Evolutionary conservation across 352 stramenopile genomes (phyloP), one percentile per base, ranked within the genome.

Genomic region (Globisporangium emineosum): DNA sequence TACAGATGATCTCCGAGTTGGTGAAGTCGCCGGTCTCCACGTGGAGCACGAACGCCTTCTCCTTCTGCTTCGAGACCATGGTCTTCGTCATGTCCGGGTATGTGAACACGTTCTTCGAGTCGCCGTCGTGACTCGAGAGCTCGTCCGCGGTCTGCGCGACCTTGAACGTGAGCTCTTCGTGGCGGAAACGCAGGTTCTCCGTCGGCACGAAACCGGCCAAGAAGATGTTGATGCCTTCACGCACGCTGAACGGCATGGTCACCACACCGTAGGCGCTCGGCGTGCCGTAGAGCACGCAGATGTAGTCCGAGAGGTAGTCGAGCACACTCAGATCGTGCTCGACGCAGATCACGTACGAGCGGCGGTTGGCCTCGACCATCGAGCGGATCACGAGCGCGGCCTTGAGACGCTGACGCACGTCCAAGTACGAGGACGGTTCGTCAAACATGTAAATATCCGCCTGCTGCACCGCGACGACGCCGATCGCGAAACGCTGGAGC

Each of bases 361-460:
- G 80, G 64, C 72, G 67, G 49, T 95, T 81, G 62, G 84, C 84
- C 65, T 97, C 89, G 58, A 99, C 83, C 70, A 99, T 93, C 42
- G 94, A 93, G 49, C 98, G 96, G 75, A 99, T 99, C 66, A 99
- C 97, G 23, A 98, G 78, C 32, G 97, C 98, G 4, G 97, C 98
- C 67, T 98, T 99, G 17, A 99, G 86, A 72, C 98, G 89, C 81
- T 99, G 98, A 64, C 98, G 98, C 45, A 99, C 98, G 84, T 99
- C 98, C 56, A 99, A 78, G 78, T 99, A 99, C 51, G 94, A 99
- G 23, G 94, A 99, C 6, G 98, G 98, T 79, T 99, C 98, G 66
- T 99, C 98, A 77, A 99, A 99, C 97, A 99, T 99, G 90, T 99
- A 99, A 30, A 99, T 98, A 82, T 99, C 97, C 27, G 90, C 90